Evolutionary conservation across 2,329 filamentous ascomycete genomes (phyloP), one percentile per base, ranked within the genome.

Genomic region (Ascochyta clinopodiicola): DNA sequence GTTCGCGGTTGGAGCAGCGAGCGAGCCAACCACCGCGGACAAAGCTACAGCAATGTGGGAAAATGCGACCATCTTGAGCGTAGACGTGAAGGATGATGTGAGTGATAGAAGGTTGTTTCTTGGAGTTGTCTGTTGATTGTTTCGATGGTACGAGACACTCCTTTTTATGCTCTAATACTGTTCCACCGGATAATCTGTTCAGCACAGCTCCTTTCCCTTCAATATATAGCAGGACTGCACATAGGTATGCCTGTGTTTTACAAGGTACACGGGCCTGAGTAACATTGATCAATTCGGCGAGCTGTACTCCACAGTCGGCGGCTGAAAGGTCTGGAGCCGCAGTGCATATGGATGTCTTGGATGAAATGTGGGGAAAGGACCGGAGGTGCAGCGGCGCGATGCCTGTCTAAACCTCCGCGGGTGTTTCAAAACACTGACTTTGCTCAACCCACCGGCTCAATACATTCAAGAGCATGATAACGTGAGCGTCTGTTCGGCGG

Each of bases 21-120:
- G 54, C 4, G 60, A 47, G 51, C 59, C 60, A 24, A 57, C 61
- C 22, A 61, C 53, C 34, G 63, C 63, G 4, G 61, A 68, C 17
- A 69, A 52, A 27, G 60, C 64, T 38, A 70, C 40, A 22, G 59
- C 48, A 43, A 72, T 51, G 44, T 57, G 54, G 44, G 57, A 63
- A 51, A 70, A 64, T 19, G 64, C 63, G 60, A 71, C 66, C 68
- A 72, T 72, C 32, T 40, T 52, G 36, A 45, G 32, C 29, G 44
- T 34, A 32, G 42, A 21, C 24, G 22, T 36, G 25, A 38, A 24
- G 21, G 34, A 12, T 12, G 15, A 22, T 36, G 31, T 27, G 40
- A 42, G 38, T 25, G 21, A 50, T 51, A 37, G 36, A 49, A 43
- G 21, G 32, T n/a, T 34, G 37, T 25, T 19, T 22, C 32, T 50